Conservation (phyloP, 176 grass and related monocot species). For the Saccharum officinarum region DNA sequence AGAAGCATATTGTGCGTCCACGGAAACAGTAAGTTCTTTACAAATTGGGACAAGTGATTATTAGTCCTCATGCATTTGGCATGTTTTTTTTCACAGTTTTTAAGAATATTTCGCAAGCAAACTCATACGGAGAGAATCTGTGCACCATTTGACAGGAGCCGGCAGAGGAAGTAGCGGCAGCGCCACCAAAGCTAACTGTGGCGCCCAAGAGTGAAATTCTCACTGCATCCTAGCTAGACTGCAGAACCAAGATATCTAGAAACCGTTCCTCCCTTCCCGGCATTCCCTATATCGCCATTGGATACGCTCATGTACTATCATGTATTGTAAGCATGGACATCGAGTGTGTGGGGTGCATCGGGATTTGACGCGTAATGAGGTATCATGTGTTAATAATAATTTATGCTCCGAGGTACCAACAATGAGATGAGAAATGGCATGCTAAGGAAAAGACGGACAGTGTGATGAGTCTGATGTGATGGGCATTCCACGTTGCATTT, state of each 20-base stretch:
- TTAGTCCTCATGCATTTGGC: neutral
- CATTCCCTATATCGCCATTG: neutral
- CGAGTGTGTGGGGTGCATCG: neutral
- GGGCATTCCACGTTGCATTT: neutral
- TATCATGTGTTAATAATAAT: neutral
- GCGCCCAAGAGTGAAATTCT: constrained; percentile 26
- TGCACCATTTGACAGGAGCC: constrained; percentile 42
- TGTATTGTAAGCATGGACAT: neutral
- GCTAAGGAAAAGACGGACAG: neutral
- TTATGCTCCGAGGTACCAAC: neutral
- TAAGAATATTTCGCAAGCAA: neutral
- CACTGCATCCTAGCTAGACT: constrained; percentile 32
- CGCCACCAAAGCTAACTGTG: neutral
- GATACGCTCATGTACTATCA: neutral
- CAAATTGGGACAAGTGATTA: neutral
- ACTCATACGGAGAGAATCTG: neutral
- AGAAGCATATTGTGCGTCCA: constrained; percentile 33
- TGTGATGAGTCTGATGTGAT: neutral
- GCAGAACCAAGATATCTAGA: neutral
- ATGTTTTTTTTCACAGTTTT: neutral
- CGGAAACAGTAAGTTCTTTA: constrained; percentile 35
- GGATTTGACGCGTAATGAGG: neutral
- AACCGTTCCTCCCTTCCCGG: neutral
- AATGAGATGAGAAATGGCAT: neutral
- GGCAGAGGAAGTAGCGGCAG: constrained; percentile 12